Percentiles rank a stretch among this genome's conserved stretches.
These are phyloP conservation scores for Leishmania gerbilli DNA, from an alignment of 208 protist genomes.

Conservation along the genomic window DNA sequence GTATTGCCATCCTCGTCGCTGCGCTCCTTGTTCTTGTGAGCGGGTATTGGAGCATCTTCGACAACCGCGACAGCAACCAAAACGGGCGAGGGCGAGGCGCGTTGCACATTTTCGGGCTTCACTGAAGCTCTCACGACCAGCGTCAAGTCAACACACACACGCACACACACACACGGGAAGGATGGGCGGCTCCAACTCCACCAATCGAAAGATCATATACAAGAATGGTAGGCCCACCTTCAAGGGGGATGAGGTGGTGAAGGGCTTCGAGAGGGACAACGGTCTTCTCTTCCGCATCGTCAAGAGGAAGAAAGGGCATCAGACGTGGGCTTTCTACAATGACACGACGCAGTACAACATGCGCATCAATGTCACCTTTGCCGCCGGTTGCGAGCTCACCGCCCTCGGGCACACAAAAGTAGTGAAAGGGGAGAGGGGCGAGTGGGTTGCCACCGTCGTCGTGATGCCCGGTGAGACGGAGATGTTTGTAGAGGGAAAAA, in stretches of 20 bases:
- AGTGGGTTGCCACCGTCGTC: slow-evolving; percentile 47
- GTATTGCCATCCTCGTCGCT: not conserved
- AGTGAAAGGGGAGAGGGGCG: slow-evolving; percentile 40
- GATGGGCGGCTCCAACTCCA: slow-evolving; percentile 60
- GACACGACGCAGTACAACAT: slow-evolving; percentile 80
- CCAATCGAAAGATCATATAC: slow-evolving; percentile 22
- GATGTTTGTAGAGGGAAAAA: slow-evolving; percentile 69
- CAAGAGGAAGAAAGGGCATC: slow-evolving; percentile 45
- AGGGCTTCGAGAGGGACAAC: slow-evolving; percentile 79
- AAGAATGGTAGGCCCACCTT: slow-evolving; percentile 68
- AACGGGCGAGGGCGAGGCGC: not conserved
- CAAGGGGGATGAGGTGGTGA: slow-evolving; percentile 57
- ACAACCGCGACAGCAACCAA: not conserved
- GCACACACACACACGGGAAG: not conserved
- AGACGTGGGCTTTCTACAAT: slow-evolving; percentile 79
- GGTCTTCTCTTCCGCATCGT: slow-evolving; percentile 76
- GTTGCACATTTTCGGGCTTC: not conserved
- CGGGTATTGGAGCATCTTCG: not conserved
- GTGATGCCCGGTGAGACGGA: slow-evolving; percentile 65
- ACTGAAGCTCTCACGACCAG: not conserved
- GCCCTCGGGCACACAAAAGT: slow-evolving; percentile 65
- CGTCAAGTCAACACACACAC: not conserved
- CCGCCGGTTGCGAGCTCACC: slow-evolving; percentile 57
- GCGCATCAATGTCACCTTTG: slow-evolving; percentile 69
- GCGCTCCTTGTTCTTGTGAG: not conserved